Evolutionary conservation across 148 eudicot genomes (phyloP).

Genomic region (Chenopodium formosanum): DNA sequence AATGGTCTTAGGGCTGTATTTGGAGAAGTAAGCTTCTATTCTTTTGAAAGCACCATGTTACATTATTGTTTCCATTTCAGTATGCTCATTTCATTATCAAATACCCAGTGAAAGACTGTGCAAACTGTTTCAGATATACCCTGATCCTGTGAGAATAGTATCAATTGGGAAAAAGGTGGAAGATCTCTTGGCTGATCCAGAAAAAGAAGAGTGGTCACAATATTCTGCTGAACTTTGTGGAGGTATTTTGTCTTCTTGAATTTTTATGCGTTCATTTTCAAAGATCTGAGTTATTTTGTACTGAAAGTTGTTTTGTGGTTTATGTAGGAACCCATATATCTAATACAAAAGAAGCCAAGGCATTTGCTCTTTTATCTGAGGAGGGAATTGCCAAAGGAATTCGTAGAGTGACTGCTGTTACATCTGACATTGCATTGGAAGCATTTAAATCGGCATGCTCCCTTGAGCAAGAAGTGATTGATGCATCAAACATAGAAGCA

Average conservation of each 20-base stretch:
- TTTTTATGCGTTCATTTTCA: background rate
- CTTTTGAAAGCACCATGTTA: background rate
- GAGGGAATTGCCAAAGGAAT: conserved; percentile 97
- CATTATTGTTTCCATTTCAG: background rate
- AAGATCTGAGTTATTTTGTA: conserved; percentile 4
- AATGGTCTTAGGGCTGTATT: conserved; percentile 95
- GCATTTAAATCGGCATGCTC: conserved; percentile 59
- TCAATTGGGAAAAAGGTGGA: conserved; percentile 83
- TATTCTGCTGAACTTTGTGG: conserved; percentile 94
- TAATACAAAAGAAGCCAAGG: conserved; percentile 88
- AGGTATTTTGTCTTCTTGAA: conserved; percentile 41
- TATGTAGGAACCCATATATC: conserved; percentile 85
- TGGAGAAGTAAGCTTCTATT: conserved; percentile 67
- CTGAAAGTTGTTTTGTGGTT: conserved; percentile 3
- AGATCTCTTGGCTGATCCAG: conserved; percentile 77
- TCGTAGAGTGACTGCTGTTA: conserved; percentile 93
- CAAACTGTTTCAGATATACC: conserved; percentile 62
- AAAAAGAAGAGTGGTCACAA: conserved; percentile 66
- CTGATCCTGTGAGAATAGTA: conserved; percentile 94
- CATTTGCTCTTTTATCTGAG: conserved; percentile 88
- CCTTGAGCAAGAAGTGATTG: conserved; percentile 77
- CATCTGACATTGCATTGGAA: conserved; percentile 62
- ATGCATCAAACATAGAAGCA: conserved; percentile 61
- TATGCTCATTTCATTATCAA: background rate
- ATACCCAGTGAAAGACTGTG: conserved; percentile 7